Evolutionary conservation across 2,329 filamentous ascomycete genomes (phyloP).

Genomic region (Taxawa tesnikishii): DNA sequence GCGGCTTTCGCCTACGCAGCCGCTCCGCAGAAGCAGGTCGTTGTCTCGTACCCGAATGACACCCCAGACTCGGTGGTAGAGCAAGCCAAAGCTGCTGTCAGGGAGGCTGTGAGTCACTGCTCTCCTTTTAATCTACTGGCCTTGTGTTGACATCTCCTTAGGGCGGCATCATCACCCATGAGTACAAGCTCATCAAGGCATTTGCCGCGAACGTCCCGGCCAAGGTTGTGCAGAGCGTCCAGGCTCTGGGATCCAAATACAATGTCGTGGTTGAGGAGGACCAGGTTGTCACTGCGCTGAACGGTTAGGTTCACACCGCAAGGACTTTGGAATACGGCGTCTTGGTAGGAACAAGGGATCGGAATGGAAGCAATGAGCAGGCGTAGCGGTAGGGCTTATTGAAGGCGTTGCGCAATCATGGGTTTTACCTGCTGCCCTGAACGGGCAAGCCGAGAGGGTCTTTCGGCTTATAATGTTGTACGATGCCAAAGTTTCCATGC

Average conservation of each 20-base stretch:
- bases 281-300: slow-evolving; percentile 41
- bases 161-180: slow-evolving; percentile 65
- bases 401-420: too few relatives aligned
- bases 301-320: too few relatives aligned
- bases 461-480: too few relatives aligned
- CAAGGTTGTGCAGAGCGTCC: slow-evolving; percentile 55
- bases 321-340: too few relatives aligned
- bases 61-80: slow-evolving; percentile 57
- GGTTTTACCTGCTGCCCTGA: too few relatives aligned
- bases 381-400: too few relatives aligned
- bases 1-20: slow-evolving; percentile 50
- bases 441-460: too few relatives aligned
- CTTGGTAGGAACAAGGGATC: too few relatives aligned
- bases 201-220: slow-evolving; percentile 49
- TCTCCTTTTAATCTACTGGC: background rate
- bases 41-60: slow-evolving; percentile 63
- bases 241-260: slow-evolving; percentile 48
- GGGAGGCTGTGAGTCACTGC: slow-evolving; percentile 41
- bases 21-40: slow-evolving; percentile 53
- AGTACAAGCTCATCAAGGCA: slow-evolving; percentile 19
- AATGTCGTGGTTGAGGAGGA: slow-evolving; percentile 66
- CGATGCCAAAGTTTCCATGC: too few relatives aligned
- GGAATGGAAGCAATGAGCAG: too few relatives aligned
- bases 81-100: slow-evolving; percentile 59
- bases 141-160: slow-evolving; percentile 13